phyloP scores from a whole-genome alignment of 345 rosid genomes.

The Brassica cretica region DNA sequence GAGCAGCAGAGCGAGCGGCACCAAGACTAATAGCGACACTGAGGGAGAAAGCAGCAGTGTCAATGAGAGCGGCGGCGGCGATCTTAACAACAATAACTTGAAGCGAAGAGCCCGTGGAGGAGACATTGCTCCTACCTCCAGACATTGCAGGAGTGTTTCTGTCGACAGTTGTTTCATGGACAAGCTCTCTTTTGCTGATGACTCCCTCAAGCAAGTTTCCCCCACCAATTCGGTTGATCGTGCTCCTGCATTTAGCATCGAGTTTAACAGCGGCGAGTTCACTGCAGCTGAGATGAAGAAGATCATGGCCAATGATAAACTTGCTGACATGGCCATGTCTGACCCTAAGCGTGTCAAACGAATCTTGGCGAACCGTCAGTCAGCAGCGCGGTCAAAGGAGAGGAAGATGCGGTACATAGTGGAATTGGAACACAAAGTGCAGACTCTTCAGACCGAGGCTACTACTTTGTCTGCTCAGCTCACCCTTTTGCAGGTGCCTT shows the following conservation, averaged over 20 bases:
- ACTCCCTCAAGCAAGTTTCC: conserved; percentile 71
- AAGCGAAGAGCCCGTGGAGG: conserved; percentile 66
- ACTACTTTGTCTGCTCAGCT: conserved; percentile 95
- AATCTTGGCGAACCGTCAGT: conserved; percentile 92
- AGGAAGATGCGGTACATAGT: conserved; percentile 92
- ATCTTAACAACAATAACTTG: background rate
- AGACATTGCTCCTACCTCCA: conserved; percentile 67
- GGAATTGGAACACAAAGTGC: conserved; percentile 95
- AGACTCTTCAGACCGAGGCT: conserved; percentile 95
- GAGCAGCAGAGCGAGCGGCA: conserved; percentile 86
- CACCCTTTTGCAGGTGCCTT: conserved; percentile 76
- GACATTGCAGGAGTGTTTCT: conserved; percentile 92
- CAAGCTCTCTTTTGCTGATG: conserved; percentile 69
- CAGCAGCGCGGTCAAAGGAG: conserved; percentile 96
- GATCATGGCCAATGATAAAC: conserved; percentile 93
- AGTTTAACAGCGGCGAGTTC: conserved; percentile 89
- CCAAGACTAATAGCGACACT: too few relatives aligned
- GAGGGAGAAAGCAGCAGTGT: conserved; percentile 91
- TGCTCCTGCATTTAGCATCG: conserved; percentile 61
- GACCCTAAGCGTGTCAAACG: conserved; percentile 95
- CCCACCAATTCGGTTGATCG: conserved; percentile 71
- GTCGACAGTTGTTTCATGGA: conserved; percentile 88
- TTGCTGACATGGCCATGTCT: conserved; percentile 81
- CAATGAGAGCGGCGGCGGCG: conserved; percentile 50
- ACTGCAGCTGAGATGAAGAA: conserved; percentile 83